Evolutionary conservation across 768 basidiomycete genomes (phyloP), one percentile per base, ranked within the genome.

Genomic region (Leucogyrophana mollusca): DNA sequence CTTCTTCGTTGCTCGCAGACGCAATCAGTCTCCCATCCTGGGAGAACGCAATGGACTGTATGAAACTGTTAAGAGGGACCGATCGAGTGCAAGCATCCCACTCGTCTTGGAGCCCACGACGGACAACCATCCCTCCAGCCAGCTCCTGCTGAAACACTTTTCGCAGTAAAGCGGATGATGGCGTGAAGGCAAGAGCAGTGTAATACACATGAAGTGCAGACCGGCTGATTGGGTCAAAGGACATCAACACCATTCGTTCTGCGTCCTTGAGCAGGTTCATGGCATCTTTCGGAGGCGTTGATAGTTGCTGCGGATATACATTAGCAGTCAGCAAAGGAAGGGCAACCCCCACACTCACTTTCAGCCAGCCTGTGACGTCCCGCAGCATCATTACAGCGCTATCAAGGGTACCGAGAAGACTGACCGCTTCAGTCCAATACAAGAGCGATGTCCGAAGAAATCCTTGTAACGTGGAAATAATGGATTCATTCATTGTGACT

Each of bases 151-250:
- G 39, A 25, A 49, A 59, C 3, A 41, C 47, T 9, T 40, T 42
- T 22, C 37, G 33, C 8, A 59, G 24, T 30, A 35, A n/a, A 9
- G 34, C 49, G 1, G 21, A 21, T 4, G 10, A 13, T 9, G 47
- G 41, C 14, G 24, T 23, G 33, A 51, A 37, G 6, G 30, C 17
- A 25, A 56, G 34, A 2, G 46, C 52, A 1, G 58, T 43, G 20
- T 47, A 38, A 23, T 59, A 46, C 14, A 56, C 44, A 18, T 59
- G 58, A 11, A 59, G 37, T 9, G 58, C 58, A 33, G 45, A 56
- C 14, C 59, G 47, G 3, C 57, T 47, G 30, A 59, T 56, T 24
- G 47, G 35, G 14, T 56, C 55, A 46, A 44, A 59, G 44, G 30
- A 50, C 20, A 59, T 52, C 7, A 56, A 45, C 4, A 59, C 47